Evolutionary conservation across 805 yeast genomes (phyloP).

Genomic region (Zygosaccharomyces bailii): DNA sequence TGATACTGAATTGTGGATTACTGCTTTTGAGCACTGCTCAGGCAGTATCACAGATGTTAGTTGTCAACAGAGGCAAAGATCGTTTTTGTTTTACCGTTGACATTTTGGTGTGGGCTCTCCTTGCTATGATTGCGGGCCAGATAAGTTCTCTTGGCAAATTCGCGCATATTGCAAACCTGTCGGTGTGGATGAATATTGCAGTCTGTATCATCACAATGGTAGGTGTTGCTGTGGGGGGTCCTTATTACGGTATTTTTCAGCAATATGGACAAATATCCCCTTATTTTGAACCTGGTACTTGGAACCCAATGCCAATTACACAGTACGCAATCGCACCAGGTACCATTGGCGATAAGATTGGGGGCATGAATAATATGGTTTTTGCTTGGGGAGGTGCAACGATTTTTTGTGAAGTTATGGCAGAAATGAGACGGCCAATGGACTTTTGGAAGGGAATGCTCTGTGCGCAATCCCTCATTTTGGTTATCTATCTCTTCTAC

Average conservation of each 20-base stretch:
- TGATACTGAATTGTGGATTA: slow-evolving; percentile 44
- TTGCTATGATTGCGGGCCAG: slow-evolving; percentile 44
- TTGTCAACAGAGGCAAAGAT: slow-evolving; percentile 22
- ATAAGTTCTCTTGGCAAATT: slow-evolving; percentile 40
- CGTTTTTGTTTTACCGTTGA: slow-evolving; percentile 42
- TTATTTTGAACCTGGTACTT: slow-evolving; percentile 14
- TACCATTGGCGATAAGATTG: slow-evolving; percentile 32
- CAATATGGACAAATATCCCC: slow-evolving; percentile 18
- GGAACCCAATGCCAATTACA: slow-evolving; percentile 17
- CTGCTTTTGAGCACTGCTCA: slow-evolving; percentile 43
- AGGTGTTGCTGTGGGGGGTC: slow-evolving; percentile 37
- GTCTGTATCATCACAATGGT: slow-evolving; percentile 44
- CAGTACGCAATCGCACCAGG: slow-evolving; percentile 32
- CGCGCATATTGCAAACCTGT: slow-evolving; percentile 42
- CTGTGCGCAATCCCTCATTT: slow-evolving; percentile 41
- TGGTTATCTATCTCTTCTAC: slow-evolving; percentile 39
- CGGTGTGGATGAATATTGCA: slow-evolving; percentile 48
- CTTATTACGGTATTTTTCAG: slow-evolving; percentile 37
- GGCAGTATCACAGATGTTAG: slow-evolving; percentile 40
- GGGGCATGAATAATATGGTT: slow-evolving; percentile 44
- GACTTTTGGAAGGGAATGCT: slow-evolving; percentile 49
- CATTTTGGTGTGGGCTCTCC: slow-evolving; percentile 42
- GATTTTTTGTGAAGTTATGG: slow-evolving; percentile 46
- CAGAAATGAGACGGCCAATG: slow-evolving; percentile 47
- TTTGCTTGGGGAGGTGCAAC: slow-evolving; percentile 53